phyloP scores from a whole-genome alignment of 176 grass and related monocot genomes.

The Hordeum vulgare region MorexV3_pseudomolecules_assembly NC_058519.1:84119305-84119804 shows the following conservation, averaged over 20 bases:
- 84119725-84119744: constrained; percentile 39
- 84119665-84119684: constrained; percentile 21
- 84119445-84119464: constrained; percentile 26
- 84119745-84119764: constrained; percentile 43
- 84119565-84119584: constrained; percentile 5
- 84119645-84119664: constrained; percentile 26
- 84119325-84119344: not conserved
- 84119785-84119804: constrained; percentile 9
- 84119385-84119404: not conserved
- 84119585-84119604: constrained; percentile 17
- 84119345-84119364: constrained; percentile 8
- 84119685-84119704: constrained; percentile 2
- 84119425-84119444: constrained; percentile 43
- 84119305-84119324: constrained; percentile 1
- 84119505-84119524: not conserved
- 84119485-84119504: constrained; percentile 42
- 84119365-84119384: not conserved
- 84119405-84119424: constrained; percentile 1
- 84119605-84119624: not conserved
- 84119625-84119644: not conserved
- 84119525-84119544: constrained; percentile 24
- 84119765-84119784: not conserved
- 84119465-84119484: constrained; percentile 12
- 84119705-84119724: constrained; percentile 14
- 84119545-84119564: constrained; percentile 23